Evolutionary conservation across 305 asterid species (phyloP).

Genomic region (Fraxinus angustifolia): DNA sequence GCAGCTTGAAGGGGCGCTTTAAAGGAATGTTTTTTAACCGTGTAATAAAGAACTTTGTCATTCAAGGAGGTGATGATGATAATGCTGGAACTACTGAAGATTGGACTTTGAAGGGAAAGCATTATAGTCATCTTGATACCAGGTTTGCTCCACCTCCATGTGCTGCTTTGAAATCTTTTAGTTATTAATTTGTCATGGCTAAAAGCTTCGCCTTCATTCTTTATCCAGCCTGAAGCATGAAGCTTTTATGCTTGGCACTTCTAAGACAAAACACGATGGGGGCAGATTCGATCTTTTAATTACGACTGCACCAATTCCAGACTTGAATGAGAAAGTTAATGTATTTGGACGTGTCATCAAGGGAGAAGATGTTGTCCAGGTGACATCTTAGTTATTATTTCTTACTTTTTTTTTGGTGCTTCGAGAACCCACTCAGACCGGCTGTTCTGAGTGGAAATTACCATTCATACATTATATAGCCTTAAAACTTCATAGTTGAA

Average conservation of each 20-base stretch:
- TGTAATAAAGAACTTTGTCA: conserved; percentile 78
- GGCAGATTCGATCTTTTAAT: conserved; percentile 53
- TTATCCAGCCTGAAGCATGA: conserved; percentile 36
- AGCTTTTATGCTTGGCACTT: conserved; percentile 71
- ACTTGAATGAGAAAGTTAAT: conserved; percentile 50
- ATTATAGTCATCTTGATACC: conserved; percentile 75
- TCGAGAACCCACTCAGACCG: neutral
- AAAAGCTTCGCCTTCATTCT: neutral
- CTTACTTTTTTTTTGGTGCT: neutral
- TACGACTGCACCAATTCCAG: conserved; percentile 73
- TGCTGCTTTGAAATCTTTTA: neutral
- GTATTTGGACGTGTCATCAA: conserved; percentile 66
- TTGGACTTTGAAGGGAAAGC: conserved; percentile 89
- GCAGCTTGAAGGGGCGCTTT: conserved; percentile 75
- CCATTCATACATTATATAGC: neutral
- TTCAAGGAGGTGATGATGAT: conserved; percentile 78
- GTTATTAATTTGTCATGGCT: neutral
- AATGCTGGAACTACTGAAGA: conserved; percentile 65
- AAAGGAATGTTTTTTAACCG: conserved; percentile 81
- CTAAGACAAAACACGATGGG: conserved; percentile 44
- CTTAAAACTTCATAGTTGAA: neutral
- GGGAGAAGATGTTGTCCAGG: conserved; percentile 73
- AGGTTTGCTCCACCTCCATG: conserved; percentile 48
- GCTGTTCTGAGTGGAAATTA: neutral
- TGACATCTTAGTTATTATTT: conserved; percentile 6